A percentile compares a stretch with the other conserved stretches of the same genome.
Conservation (phyloP, 805 yeast species). For the Wickerhamomyces sydowiorum region DNA sequence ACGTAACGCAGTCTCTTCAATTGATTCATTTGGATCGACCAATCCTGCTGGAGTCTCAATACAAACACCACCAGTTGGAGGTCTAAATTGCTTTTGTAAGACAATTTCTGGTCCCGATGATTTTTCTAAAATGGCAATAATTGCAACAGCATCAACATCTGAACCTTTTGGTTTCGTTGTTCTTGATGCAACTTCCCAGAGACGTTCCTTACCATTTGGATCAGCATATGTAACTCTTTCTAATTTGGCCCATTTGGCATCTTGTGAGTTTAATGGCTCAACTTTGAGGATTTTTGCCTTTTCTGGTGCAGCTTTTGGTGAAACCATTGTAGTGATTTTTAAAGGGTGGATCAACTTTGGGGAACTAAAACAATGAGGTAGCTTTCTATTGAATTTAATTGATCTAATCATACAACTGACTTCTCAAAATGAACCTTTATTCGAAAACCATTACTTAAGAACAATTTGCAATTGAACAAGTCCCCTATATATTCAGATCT, state of each 20-base stretch:
- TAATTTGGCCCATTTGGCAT: slow-evolving; percentile 64
- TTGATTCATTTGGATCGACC: slow-evolving; percentile 75
- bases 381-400: no score
- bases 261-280: slow-evolving; percentile 29
- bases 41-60: slow-evolving; percentile 96
- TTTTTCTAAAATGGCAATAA: slow-evolving; percentile 62
- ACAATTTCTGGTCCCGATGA: slow-evolving; percentile 43
- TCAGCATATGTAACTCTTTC: slow-evolving; percentile 65
- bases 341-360: no score
- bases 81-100: slow-evolving; percentile 86
- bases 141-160: slow-evolving; percentile 86
- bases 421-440: no score
- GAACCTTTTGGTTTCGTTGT: slow-evolving; percentile 23
- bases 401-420: no score
- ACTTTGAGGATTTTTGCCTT: slow-evolving; percentile 26
- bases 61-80: slow-evolving; percentile 85
- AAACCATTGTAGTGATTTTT: slow-evolving; percentile 4
- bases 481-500: no score
- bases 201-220: slow-evolving; percentile 62
- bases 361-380: no score
- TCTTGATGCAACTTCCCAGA: slow-evolving; percentile 85
- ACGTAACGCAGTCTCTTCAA: slow-evolving; percentile 77
- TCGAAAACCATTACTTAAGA: no score
- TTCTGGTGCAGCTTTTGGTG: slow-evolving; percentile 29
- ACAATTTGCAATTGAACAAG: no score